Evolutionary conservation across 495 filamentous ascomycete genomes (phyloP).

Genomic region (Lindgomyces ingoldianus): DNA sequence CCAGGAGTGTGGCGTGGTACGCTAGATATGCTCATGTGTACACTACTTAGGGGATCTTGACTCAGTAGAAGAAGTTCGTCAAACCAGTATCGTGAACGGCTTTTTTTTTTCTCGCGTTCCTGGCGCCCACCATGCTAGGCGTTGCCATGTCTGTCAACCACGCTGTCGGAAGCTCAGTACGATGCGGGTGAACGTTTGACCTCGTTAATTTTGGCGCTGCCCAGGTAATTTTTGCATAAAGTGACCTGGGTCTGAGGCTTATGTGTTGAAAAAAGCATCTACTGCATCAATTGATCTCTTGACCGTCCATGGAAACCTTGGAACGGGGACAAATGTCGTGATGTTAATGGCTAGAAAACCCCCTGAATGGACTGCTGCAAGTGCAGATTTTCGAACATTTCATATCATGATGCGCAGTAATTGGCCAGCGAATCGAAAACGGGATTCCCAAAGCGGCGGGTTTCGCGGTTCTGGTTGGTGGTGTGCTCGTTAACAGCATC

Average conservation of each 20-base stretch:
- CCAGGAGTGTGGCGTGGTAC: neutral
- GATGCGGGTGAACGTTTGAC: neutral
- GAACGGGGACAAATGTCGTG: neutral
- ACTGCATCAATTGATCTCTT: neutral
- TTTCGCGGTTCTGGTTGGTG: neutral
- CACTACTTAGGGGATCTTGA: too few relatives aligned
- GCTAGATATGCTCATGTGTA: too few relatives aligned
- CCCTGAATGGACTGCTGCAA: neutral
- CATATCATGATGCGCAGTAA: neutral
- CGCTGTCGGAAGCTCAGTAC: neutral
- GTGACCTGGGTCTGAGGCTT: too few relatives aligned
- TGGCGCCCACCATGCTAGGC: conserved; percentile 9
- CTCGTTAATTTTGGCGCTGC: too few relatives aligned
- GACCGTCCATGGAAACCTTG: too few relatives aligned
- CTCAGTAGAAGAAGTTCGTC: too few relatives aligned
- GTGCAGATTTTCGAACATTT: too few relatives aligned
- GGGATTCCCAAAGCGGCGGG: neutral
- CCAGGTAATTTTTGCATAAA: too few relatives aligned
- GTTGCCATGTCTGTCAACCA: conserved; percentile 3
- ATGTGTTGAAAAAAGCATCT: neutral
- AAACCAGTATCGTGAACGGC: too few relatives aligned
- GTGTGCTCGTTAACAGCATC: neutral
- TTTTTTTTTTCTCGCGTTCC: neutral
- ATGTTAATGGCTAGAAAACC: neutral
- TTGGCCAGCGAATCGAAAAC: neutral